phyloP scores from a whole-genome alignment of 306 rosid species.

The Datisca glomerata region DNA sequence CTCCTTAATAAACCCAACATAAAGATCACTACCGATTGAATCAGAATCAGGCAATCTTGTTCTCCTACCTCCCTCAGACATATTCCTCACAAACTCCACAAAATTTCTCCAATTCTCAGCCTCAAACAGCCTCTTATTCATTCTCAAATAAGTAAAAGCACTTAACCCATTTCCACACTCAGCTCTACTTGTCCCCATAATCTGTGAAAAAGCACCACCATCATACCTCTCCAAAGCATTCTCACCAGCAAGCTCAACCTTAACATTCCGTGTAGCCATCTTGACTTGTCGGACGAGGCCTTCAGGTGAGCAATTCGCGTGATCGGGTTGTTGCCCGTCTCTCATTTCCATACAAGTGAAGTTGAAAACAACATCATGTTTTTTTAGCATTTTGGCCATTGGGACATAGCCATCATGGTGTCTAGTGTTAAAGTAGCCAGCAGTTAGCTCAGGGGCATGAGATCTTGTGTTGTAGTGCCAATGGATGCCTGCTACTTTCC shows the following conservation, averaged over 20 bases:
- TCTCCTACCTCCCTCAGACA: conserved; percentile 60
- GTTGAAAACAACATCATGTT: conserved; percentile 50
- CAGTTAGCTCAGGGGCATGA: conserved; percentile 79
- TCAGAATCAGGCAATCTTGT: conserved; percentile 32
- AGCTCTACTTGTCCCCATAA: conserved; percentile 55
- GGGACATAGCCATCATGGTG: conserved; percentile 53
- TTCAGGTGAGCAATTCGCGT: conserved; percentile 74
- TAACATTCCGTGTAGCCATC: conserved; percentile 41
- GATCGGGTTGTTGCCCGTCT: conserved; percentile 51
- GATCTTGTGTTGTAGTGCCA: conserved; percentile 83
- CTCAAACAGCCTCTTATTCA: conserved; percentile 77
- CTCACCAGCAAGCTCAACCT: conserved; percentile 82
- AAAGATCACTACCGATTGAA: conserved; percentile 39
- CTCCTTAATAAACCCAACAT: conserved; percentile 50
- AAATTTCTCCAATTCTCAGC: conserved; percentile 63
- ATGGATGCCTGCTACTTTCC: conserved; percentile 83
- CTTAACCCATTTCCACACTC: conserved; percentile 51
- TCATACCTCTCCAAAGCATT: conserved; percentile 94
- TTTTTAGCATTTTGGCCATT: conserved; percentile 51
- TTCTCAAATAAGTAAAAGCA: conserved; percentile 74
- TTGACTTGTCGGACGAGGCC: conserved; percentile 73
- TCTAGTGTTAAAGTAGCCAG: conserved; percentile 83
- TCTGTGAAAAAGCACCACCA: conserved; percentile 46
- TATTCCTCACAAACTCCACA: conserved; percentile 55
- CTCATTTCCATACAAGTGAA: conserved; percentile 98